Evolutionary conservation across 1,284 basidiomycete genomes (phyloP), one percentile per base, ranked within the genome.

Genomic region (Cryptococcus sp.): DNA sequence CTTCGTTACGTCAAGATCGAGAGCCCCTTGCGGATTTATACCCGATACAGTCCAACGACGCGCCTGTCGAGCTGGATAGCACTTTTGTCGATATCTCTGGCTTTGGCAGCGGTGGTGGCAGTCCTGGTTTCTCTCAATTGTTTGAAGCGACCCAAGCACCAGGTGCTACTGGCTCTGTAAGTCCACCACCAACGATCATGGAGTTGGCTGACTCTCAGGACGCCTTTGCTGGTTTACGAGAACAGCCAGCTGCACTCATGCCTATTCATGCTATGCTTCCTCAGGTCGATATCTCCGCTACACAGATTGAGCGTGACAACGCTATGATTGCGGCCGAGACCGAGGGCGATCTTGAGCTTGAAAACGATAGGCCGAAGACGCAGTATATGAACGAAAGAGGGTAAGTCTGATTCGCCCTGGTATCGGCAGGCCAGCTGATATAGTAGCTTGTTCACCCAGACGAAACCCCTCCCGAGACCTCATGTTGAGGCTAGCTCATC

Each of bases 381-480:
- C 39, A 55, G 37, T 73, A 71, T 42, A 56, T 73, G 18, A 73
- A 73, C 39, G 61, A 64, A 5, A 52, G 62, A 51, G 71, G 71
- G 70, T 71, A 40, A 53, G 69, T 50, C 11, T 9, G 31, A 34
- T 7, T 41, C 13, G 2, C 4, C 13, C 9, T 23, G 32, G 23
- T 49, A n/a, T 22, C 37, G 19, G 32, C 45, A 41, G n/a, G 55
- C 25, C n/a, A n/a, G n/a, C n/a, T n/a, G n/a, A n/a, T n/a, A n/a
- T 11, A 1, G 3, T 25, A 72, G 70, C 1, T 62, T 67, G 46
- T 72, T 72, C 53, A 73, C 71, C 3, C 71, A 73, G 41, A 70
- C 71, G 7, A 66, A 60, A 37, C 71, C 71, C 16, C 32, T 34
- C 9, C 32, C n/a, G n/a, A n/a, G n/a, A n/a, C n/a, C n/a, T n/a